phyloP scores from a whole-genome alignment of 768 basidiomycete genomes.

The Paxillus involutus region DNA sequence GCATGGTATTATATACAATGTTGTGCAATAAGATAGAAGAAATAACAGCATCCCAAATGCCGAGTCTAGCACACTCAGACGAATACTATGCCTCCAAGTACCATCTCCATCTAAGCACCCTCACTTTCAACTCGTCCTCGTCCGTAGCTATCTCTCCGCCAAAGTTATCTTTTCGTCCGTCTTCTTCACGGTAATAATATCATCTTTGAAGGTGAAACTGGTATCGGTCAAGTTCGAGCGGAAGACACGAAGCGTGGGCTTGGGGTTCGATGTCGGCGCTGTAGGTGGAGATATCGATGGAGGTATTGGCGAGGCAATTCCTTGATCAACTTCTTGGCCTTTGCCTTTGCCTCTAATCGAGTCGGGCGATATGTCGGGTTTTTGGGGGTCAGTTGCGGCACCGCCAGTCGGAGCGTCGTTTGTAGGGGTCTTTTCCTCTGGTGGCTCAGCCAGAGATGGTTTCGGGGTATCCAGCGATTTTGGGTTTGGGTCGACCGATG shows the following conservation, averaged over 20 bases:
- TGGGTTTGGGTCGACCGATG: not conserved
- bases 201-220: slow-evolving; percentile 23
- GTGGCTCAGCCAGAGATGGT: not conserved
- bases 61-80: not conserved
- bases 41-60: not conserved
- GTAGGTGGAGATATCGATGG: not conserved
- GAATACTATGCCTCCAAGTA: slow-evolving; percentile 1
- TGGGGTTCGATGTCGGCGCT: not conserved
- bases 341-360: not conserved
- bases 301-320: not conserved
- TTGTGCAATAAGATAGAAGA: not conserved
- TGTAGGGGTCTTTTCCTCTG: not conserved
- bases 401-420: not conserved
- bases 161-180: not conserved
- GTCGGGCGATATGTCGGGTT: not conserved
- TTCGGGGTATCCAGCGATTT: slow-evolving; percentile 4
- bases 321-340: not conserved
- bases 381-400: slow-evolving; percentile 3
- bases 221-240: slow-evolving; percentile 17
- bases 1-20: not conserved
- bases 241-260: slow-evolving; percentile 8
- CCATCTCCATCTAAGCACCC: slow-evolving; percentile 31
- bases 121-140: slow-evolving; percentile 16
- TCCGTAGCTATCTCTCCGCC: slow-evolving; percentile 18
- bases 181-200: slow-evolving; percentile 16